These are phyloP conservation scores for Beauveria scarabaeidicola DNA, from an alignment of 2,329 filamentous ascomycete species.

Conservation along the genomic window DNA sequence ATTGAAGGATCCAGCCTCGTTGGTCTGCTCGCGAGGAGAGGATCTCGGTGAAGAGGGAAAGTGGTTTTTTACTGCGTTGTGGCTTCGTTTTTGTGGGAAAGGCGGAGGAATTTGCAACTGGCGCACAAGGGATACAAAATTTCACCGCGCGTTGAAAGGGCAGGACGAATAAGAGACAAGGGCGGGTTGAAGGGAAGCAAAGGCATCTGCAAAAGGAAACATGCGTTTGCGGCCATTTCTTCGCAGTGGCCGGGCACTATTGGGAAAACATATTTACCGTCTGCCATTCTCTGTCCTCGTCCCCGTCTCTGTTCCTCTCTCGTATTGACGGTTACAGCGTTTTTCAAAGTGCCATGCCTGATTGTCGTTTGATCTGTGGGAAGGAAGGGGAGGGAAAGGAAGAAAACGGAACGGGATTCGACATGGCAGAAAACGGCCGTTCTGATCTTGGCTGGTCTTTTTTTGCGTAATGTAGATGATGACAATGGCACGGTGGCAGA, in stretches of 20 bases:
- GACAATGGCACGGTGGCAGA: neutral
- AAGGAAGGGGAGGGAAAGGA: neutral
- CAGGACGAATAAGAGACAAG: too few species aligned
- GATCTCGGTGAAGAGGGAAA: neutral
- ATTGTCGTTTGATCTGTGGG: neutral
- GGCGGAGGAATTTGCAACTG: conserved; percentile 1
- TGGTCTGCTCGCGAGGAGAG: neutral
- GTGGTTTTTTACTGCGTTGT: neutral
- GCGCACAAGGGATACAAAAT: conserved; percentile 4
- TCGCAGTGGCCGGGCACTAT: neutral
- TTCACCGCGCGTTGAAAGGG: neutral
- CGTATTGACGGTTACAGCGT: neutral
- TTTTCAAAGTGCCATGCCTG: neutral
- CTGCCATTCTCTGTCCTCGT: too few species aligned
- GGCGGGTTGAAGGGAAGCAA: neutral
- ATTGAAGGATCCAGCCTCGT: neutral
- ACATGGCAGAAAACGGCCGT: neutral
- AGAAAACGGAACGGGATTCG: neutral
- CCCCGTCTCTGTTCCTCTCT: neutral
- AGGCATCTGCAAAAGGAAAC: neutral
- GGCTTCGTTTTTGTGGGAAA: neutral
- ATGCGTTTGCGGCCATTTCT: neutral
- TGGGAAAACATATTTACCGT: too few species aligned
- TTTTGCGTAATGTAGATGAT: conserved; percentile 3
- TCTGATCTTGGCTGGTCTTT: neutral